Conservation (phyloP, 495 filamentous ascomycete genomes). For the Chaetomium tenue region DNA sequence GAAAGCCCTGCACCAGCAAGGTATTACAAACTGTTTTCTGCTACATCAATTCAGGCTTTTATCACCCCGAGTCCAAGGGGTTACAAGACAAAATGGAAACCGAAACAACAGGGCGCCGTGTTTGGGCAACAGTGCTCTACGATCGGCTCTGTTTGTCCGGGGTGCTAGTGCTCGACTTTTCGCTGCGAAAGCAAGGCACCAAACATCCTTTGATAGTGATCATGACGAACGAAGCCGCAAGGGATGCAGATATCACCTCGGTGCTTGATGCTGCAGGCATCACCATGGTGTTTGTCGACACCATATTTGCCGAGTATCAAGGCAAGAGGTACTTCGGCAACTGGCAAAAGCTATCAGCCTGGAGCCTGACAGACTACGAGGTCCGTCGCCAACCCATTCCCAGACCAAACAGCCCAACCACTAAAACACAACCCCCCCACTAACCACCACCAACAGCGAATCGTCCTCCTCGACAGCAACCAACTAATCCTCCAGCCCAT, state of each 20-base stretch:
- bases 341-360: neutral
- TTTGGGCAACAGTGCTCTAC: conserved; percentile 43
- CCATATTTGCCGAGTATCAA: neutral
- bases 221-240: conserved; percentile 14
- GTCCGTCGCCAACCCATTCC: neutral
- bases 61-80: neutral
- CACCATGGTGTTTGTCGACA: neutral
- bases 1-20: too few relatives aligned
- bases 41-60: too few relatives aligned
- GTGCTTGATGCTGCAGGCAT: neutral
- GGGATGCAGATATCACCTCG: neutral
- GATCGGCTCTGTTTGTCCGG: conserved; percentile 44
- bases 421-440: too few relatives aligned
- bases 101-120: neutral
- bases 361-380: neutral
- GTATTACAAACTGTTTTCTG: too few relatives aligned
- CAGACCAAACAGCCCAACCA: too few relatives aligned
- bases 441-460: conserved; percentile 27
- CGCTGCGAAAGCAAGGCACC: conserved; percentile 36
- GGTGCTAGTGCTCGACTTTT: conserved; percentile 41
- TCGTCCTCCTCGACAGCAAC: conserved; percentile 44
- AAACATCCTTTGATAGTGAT: conserved; percentile 44
- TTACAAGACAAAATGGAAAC: neutral
- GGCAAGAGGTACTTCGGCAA: neutral
- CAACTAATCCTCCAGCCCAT: conserved; percentile 43